Evolutionary conservation across 2,329 filamentous ascomycete genomes (phyloP).

Genomic region (Pestalotiopsis sp.): DNA sequence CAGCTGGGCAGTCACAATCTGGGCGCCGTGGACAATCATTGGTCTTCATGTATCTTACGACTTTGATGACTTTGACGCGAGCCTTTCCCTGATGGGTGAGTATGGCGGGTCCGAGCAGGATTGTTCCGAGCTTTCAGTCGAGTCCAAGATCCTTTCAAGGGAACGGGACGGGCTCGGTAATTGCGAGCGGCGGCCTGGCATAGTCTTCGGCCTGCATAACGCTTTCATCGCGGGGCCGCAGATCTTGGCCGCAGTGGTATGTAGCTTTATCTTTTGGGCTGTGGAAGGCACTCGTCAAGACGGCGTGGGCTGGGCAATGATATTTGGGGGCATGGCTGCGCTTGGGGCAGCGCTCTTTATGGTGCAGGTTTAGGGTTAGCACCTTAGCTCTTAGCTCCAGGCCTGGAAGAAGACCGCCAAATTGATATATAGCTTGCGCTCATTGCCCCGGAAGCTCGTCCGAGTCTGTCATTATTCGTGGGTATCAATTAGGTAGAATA

Average conservation of each 20-base stretch:
- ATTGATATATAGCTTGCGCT: no score
- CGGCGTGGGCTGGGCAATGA: neutral
- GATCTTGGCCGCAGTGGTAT: neutral
- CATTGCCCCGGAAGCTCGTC: no score
- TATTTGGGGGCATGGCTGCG: neutral
- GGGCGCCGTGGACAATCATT: slow-evolving; percentile 2
- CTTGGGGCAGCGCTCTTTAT: no score
- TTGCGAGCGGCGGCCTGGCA: neutral
- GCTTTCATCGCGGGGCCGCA: neutral
- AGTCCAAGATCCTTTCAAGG: neutral
- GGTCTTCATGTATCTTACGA: neutral
- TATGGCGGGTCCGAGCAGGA: neutral
- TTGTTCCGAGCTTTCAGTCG: neutral
- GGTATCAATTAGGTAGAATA: no score
- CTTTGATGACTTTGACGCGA: neutral
- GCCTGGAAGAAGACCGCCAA: no score
- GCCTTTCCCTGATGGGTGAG: neutral
- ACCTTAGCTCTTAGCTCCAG: no score
- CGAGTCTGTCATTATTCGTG: no score
- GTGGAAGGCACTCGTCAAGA: neutral
- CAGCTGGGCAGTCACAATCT: slow-evolving; percentile 10
- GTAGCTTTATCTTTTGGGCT: slow-evolving; percentile 40
- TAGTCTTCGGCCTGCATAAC: neutral
- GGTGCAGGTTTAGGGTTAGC: no score
- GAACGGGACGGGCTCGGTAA: neutral